These are phyloP conservation scores for Colletotrichum higginsianum DNA, from an alignment of 2,329 filamentous ascomycete genomes.

Conservation along the genomic window DNA sequence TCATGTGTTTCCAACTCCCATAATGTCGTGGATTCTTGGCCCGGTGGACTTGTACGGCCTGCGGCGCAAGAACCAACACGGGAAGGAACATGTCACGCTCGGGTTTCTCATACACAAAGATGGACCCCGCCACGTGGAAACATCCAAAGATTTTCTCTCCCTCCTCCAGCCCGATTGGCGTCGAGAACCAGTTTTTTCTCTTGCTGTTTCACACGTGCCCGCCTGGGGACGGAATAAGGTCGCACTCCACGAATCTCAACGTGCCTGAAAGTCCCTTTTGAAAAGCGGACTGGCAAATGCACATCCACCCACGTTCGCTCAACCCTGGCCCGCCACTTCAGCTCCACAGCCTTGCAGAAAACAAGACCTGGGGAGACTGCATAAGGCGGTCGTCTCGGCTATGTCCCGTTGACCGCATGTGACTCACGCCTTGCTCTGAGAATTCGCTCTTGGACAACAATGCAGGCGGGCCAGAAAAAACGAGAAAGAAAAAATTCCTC, in stretches of 20 bases:
- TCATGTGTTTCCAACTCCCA: background rate
- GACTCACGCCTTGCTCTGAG: slow-evolving; percentile 11
- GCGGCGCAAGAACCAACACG: slow-evolving; percentile 3
- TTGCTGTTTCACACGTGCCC: slow-evolving; percentile 17
- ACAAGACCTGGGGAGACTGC: background rate
- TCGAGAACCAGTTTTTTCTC: background rate
- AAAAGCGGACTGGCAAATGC: slow-evolving; percentile 7
- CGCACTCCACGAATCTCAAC: background rate
- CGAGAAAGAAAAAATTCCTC: background rate
- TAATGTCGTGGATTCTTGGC: no score
- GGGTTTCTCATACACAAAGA: background rate
- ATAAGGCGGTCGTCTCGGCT: slow-evolving; percentile 12
- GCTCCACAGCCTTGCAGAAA: background rate
- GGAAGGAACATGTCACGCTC: background rate
- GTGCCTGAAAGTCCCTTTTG: slow-evolving; percentile 18
- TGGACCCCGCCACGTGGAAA: slow-evolving; percentile 10
- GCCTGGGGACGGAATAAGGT: slow-evolving; percentile 12
- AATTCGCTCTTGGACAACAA: background rate
- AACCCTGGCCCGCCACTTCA: slow-evolving; percentile 20
- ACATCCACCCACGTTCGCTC: slow-evolving; percentile 8
- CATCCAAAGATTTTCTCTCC: background rate
- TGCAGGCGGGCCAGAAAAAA: background rate
- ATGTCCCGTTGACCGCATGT: slow-evolving; percentile 21
- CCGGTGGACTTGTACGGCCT: background rate
- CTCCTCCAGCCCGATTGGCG: slow-evolving; percentile 21